Conservation (phyloP, 805 yeast species). For the Scheffersomyces coipomensis region DNA sequence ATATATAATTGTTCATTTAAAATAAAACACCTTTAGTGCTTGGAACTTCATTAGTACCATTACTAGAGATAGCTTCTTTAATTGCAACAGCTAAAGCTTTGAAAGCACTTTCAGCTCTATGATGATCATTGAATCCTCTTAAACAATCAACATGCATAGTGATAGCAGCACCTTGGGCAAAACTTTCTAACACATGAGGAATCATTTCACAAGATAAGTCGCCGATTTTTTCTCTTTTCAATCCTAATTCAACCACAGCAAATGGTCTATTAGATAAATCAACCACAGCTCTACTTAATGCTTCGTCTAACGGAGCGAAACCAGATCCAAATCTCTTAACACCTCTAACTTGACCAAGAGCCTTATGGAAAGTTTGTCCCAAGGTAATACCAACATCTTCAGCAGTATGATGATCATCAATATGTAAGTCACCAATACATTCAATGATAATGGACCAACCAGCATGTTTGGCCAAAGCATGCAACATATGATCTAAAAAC, state of each 20-base stretch:
- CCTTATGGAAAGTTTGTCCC: slow-evolving; percentile 85
- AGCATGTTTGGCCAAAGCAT: slow-evolving; percentile 93
- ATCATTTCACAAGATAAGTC: slow-evolving; percentile 93
- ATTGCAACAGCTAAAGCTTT: slow-evolving; percentile 94
- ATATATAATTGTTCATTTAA: slow-evolving; percentile 26
- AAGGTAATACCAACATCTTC: slow-evolving; percentile 94
- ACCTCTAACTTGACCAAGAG: slow-evolving; percentile 86
- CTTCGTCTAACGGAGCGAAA: slow-evolving; percentile 96
- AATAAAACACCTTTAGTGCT: slow-evolving; percentile 93
- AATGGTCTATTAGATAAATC: slow-evolving; percentile 92
- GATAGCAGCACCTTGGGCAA: slow-evolving; percentile 87
- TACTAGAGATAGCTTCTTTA: slow-evolving; percentile 76
- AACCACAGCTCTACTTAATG: slow-evolving; percentile 92
- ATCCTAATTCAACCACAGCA: slow-evolving; percentile 85
- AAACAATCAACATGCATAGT: slow-evolving; percentile 94
- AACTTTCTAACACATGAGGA: slow-evolving; percentile 93
- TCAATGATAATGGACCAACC: slow-evolving; percentile 93
- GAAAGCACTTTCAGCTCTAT: slow-evolving; percentile 93
- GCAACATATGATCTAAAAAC: slow-evolving; percentile 94
- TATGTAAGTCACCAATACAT: slow-evolving; percentile 91
- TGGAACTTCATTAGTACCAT: slow-evolving; percentile 90
- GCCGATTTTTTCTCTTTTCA: slow-evolving; percentile 91
- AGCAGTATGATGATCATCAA: slow-evolving; percentile 96
- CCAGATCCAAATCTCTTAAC: slow-evolving; percentile 91
- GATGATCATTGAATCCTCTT: slow-evolving; percentile 94